These are phyloP conservation scores for Tothia fuscella DNA, from an alignment of 2,329 filamentous ascomycete genomes.

Conservation along the genomic window DNA sequence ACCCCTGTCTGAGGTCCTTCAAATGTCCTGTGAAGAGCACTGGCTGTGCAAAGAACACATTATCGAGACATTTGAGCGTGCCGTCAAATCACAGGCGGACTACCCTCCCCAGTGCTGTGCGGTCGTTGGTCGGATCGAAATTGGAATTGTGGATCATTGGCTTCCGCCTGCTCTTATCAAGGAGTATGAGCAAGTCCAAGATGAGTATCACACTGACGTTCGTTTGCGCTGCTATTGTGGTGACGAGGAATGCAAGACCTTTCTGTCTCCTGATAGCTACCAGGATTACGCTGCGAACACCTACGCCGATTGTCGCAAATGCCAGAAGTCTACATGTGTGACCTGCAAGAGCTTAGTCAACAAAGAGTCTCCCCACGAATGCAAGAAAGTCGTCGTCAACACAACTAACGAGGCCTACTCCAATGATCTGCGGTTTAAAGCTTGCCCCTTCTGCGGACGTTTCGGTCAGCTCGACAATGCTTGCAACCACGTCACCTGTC, in stretches of 20 bases:
- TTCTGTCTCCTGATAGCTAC: background rate
- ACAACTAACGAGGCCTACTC: slow-evolving; percentile 18
- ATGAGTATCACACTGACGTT: background rate
- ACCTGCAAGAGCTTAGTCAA: background rate
- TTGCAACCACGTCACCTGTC: slow-evolving; percentile 23
- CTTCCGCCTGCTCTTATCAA: background rate
- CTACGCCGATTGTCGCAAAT: background rate
- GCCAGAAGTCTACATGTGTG: background rate
- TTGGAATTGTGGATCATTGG: background rate
- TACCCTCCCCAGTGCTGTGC: background rate
- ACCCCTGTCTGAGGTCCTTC: background rate
- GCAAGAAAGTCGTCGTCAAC: background rate
- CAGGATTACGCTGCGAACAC: background rate
- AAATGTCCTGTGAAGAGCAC: background rate
- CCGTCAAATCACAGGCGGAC: background rate
- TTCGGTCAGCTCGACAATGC: slow-evolving; percentile 21
- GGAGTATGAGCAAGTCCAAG: background rate
- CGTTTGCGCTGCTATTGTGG: slow-evolving; percentile 1
- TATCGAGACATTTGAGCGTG: background rate
- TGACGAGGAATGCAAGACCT: background rate
- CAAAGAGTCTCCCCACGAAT: slow-evolving; percentile 1
- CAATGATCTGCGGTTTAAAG: slow-evolving; percentile 19
- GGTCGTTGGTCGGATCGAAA: background rate
- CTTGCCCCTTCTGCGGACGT: slow-evolving; percentile 18
- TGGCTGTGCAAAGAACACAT: slow-evolving; percentile 1